A percentile compares a stretch with the other conserved stretches of the same genome.
Conservation (phyloP, 768 basidiomycete species). For the Fomitopsis pulvina region DNA sequence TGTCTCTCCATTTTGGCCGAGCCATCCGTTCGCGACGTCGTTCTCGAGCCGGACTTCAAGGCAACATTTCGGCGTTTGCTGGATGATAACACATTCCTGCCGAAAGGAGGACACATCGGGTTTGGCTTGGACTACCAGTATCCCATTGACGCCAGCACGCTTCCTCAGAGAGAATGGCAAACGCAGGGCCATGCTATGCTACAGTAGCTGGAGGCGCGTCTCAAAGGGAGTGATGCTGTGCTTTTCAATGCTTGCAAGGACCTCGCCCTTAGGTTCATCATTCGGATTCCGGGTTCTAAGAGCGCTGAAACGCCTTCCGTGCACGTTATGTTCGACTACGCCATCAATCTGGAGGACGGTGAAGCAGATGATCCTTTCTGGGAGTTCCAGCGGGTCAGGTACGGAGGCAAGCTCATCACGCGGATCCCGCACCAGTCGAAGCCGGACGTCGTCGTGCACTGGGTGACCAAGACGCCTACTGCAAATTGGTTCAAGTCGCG, state of each 20-base stretch:
- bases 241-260: neutral
- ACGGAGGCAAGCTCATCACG: neutral
- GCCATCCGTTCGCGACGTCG: neutral
- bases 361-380: neutral
- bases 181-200: neutral
- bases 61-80: slow-evolving; percentile 23
- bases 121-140: slow-evolving; percentile 35
- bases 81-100: slow-evolving; percentile 28
- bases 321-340: slow-evolving; percentile 2
- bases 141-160: slow-evolving; percentile 10
- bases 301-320: neutral
- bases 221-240: slow-evolving; percentile 10
- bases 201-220: neutral
- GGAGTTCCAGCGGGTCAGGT: neutral
- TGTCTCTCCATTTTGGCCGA: slow-evolving; percentile 1
- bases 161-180: slow-evolving; percentile 5
- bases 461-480: neutral
- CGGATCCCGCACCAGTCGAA: neutral
- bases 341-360: neutral
- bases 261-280: neutral
- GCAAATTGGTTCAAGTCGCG: neutral
- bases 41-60: slow-evolving; percentile 4
- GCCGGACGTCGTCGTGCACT: neutral
- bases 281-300: neutral
- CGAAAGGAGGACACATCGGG: slow-evolving; percentile 32